A percentile compares a stretch with the other conserved stretches of the same genome.
These are phyloP conservation scores for Eragrostis curvula DNA, from an alignment of 176 grass and related monocot genomes.

Conservation along the genomic window DNA sequence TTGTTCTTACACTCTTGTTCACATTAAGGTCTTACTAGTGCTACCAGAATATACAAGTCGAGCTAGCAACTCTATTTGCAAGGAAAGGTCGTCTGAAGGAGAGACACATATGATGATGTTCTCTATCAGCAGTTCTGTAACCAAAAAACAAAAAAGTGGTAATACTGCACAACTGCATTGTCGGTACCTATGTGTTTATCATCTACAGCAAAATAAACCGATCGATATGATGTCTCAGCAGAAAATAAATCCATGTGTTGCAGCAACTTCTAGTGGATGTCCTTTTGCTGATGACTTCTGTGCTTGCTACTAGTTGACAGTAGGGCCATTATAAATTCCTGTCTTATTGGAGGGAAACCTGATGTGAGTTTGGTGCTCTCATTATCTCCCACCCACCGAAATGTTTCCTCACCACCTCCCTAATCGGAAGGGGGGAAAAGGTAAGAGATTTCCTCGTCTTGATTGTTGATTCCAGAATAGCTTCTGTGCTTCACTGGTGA, in stretches of 20 bases:
- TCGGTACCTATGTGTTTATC: not conserved
- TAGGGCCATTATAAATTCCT: constrained; percentile 5
- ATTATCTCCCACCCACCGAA: constrained; percentile 25
- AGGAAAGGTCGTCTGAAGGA: not conserved
- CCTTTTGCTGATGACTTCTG: not conserved
- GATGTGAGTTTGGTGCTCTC: constrained; percentile 6
- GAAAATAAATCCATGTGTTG: not conserved
- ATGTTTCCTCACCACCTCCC: constrained; percentile 13
- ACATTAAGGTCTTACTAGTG: too few species aligned
- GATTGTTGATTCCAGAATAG: not conserved
- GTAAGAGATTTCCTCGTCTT: not conserved
- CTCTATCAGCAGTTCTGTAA: not conserved
- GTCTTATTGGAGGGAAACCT: constrained; percentile 18
- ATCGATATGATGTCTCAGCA: not conserved
- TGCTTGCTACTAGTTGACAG: not conserved
- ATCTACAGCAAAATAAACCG: not conserved
- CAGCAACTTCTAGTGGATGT: not conserved
- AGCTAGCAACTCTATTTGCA: too few species aligned
- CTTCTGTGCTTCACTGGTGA: not conserved
- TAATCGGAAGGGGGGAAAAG: too few species aligned
- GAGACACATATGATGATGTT: not conserved
- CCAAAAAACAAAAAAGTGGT: too few species aligned
- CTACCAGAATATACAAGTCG: too few species aligned
- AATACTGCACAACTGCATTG: not conserved
- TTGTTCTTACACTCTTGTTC: not conserved